Percentiles rank a stretch among this genome's conserved stretches.
Conservation (phyloP, 495 filamentous ascomycete species). For the Aspergillus carlsbadensis region DNA sequence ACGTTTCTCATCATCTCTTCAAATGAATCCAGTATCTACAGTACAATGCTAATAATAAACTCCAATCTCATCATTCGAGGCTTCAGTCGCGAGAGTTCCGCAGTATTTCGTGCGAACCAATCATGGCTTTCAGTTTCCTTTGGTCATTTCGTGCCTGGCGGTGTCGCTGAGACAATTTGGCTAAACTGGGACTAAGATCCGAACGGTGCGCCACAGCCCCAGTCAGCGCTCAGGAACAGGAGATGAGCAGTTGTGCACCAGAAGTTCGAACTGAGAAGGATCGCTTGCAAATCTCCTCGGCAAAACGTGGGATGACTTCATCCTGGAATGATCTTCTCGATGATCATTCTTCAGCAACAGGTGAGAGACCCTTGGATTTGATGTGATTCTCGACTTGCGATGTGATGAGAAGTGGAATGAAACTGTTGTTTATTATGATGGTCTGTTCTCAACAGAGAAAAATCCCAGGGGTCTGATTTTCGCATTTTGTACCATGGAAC, state of each 20-base stretch:
- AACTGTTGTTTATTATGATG: neutral
- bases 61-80: neutral
- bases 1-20: no score
- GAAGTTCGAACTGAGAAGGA: no score
- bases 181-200: conserved; percentile 3
- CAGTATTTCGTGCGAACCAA: neutral
- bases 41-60: neutral
- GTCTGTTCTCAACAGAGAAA: neutral
- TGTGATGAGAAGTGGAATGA: neutral
- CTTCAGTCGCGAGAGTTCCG: neutral
- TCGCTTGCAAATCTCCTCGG: conserved; percentile 12
- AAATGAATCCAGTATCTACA: no score
- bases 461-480: neutral
- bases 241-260: conserved; percentile 21
- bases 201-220: conserved; percentile 14
- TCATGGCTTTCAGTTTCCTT: neutral
- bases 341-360: neutral
- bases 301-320: conserved; percentile 24
- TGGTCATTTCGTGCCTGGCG: neutral
- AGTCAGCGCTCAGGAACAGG: conserved; percentile 21
- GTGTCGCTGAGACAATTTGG: neutral
- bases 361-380: no score
- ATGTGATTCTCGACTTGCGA: no score
- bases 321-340: conserved; percentile 13
- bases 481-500: conserved; percentile 3